These are phyloP conservation scores for Ocimum tenuiflorum DNA, from an alignment of 257 asterid species.

Conservation along the genomic window DNA sequence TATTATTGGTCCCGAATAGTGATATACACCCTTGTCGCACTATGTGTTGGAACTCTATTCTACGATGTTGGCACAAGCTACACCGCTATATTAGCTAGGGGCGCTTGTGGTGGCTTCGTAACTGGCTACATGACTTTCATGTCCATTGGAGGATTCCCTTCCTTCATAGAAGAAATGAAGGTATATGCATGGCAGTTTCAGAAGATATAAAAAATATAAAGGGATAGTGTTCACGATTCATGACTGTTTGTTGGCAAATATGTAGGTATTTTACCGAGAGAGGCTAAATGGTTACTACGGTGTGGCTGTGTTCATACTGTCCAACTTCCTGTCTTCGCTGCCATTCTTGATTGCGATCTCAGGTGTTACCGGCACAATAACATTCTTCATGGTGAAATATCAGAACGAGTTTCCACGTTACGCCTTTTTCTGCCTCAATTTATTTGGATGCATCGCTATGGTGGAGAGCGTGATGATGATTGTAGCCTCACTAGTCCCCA, in stretches of 20 bases:
- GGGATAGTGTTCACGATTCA: too few species aligned
- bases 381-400: conserved; percentile 70
- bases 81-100: conserved; percentile 78
- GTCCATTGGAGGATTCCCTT: conserved; percentile 99
- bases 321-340: conserved; percentile 75
- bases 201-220: too few species aligned
- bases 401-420: conserved; percentile 51
- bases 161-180: conserved; percentile 87
- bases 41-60: conserved; percentile 80
- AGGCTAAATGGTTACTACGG: conserved; percentile 90
- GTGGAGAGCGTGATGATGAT: conserved; percentile 97
- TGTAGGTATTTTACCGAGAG: conserved; percentile 66
- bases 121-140: conserved; percentile 92
- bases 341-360: conserved; percentile 73
- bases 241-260: not conserved
- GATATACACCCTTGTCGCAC: conserved; percentile 56
- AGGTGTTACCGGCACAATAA: conserved; percentile 54
- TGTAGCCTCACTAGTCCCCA: conserved; percentile 82
- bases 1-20: conserved; percentile 83
- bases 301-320: conserved; percentile 60
- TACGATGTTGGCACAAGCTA: conserved; percentile 84
- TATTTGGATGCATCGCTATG: conserved; percentile 75
- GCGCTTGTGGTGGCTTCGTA: conserved; percentile 89
- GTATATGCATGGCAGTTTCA: conserved; percentile 16
- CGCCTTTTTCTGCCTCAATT: conserved; percentile 60